Base-by-base conservation (phyloP, 805 yeast genomes). In the Metschnikowia dekortorum region DNA sequence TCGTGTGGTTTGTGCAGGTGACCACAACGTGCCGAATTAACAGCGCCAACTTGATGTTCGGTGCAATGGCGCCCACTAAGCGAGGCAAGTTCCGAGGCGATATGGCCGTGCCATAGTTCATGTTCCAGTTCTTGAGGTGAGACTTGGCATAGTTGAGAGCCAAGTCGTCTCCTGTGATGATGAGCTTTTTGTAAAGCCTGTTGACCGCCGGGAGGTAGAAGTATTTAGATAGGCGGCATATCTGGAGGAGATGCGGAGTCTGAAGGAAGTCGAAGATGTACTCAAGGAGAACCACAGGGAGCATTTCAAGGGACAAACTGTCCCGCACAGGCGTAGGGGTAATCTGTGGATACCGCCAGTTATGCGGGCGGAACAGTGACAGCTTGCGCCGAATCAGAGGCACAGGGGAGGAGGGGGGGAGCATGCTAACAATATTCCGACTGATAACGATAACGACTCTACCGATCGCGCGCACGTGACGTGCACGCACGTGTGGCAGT, bases 121-220 rank as follows among this genome's bases (percentile, higher is more conserved):
- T 7, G 65, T 61, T 18, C 67, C 68, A 50, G 48, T 57, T 52
- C 8, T 46, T 41, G n/a, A 51, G 37, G n/a, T 53, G 47, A 2
- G 47, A 45, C 13, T 36, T 44, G 13, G 57, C 58, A 30, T 55
- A 53, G 6, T 30, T 35, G 8, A 48, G 41, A 7, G 53, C 49
- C 35, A 44, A 48, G 22, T 8, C 14, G 22, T 59, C 59, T 14
- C 46, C 55, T 8, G 58, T 51, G 18, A 68, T 52, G 2, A 62
- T 53, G 9, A 67, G 55, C 31, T 54, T 58, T 13, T 52, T 49
- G 52, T 67, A 66, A 10, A 68, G 43, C 30, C 60, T 54, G 28
- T 49, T 49, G 0, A 58, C 59, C 0, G 70, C 68, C 2, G 67
- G 69, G 14, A 62, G 50, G 46, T 64, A 66, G n/a, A 65, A 56